These are phyloP conservation scores for Saccharomycopsis fermentans DNA, from an alignment of 805 yeast species.

Conservation along the genomic window DNA sequence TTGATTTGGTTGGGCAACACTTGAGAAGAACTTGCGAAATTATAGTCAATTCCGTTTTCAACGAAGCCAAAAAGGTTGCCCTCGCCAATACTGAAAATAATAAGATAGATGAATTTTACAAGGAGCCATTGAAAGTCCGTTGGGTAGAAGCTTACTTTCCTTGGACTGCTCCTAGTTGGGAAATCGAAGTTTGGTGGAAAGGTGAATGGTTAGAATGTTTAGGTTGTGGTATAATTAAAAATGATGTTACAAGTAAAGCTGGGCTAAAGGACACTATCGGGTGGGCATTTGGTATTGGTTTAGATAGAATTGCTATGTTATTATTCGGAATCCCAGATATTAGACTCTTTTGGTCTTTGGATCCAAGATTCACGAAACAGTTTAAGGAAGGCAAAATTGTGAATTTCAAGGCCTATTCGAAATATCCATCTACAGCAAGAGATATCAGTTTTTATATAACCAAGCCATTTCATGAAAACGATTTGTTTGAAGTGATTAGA, in stretches of 20 bases:
- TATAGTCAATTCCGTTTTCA: constrained; percentile 73
- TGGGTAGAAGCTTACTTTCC: constrained; percentile 97
- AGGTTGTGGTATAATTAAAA: constrained; percentile 87
- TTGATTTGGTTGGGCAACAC: constrained; percentile 61
- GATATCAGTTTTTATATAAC: constrained; percentile 93
- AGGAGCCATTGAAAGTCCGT: constrained; percentile 72
- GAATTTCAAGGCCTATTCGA: constrained; percentile 79
- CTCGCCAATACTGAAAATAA: constrained; percentile 33
- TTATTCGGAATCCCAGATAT: constrained; percentile 94
- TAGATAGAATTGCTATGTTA: constrained; percentile 93
- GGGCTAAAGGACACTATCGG: constrained; percentile 62
- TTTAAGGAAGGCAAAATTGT: constrained; percentile 55
- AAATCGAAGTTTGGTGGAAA: constrained; percentile 97
- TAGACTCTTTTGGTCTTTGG: constrained; percentile 82
- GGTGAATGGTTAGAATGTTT: constrained; percentile 97
- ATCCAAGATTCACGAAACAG: constrained; percentile 66
- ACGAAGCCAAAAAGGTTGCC: constrained; percentile 49
- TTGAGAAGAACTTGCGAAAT: constrained; percentile 80
- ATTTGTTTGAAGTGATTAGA: constrained; percentile 88
- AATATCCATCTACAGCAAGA: constrained; percentile 76
- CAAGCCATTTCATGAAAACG: constrained; percentile 63
- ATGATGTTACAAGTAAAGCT: constrained; percentile 64
- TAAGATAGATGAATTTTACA: constrained; percentile 39
- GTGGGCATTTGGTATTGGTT: constrained; percentile 97
- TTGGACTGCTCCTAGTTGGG: constrained; percentile 98